Percentiles rank a stretch among this genome's conserved stretches.
These are phyloP conservation scores for Schizosaccharomyces cryophilus DNA, from an alignment of 805 yeast species.

Conservation along the genomic window DNA sequence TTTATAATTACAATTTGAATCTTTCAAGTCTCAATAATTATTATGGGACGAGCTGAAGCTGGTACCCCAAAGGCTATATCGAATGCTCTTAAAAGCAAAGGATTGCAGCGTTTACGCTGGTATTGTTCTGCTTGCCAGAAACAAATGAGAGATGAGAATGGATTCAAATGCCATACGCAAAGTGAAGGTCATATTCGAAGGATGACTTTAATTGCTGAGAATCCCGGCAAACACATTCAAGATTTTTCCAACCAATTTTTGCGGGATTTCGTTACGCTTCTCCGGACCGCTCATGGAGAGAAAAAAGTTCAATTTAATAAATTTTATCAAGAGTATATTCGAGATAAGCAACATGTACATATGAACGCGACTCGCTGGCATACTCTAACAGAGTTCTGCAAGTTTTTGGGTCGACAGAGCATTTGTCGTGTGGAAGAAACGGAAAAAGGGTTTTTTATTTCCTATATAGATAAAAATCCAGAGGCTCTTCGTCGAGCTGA, in stretches of 20 bases:
- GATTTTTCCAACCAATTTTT: conserved; percentile 38
- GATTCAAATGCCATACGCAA: conserved; percentile 69
- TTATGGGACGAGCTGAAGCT: conserved; percentile 33
- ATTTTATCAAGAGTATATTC: conserved; percentile 74
- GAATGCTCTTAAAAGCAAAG: conserved; percentile 55
- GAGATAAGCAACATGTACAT: conserved; percentile 63
- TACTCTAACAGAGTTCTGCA: conserved; percentile 42
- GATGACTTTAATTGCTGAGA: conserved; percentile 23
- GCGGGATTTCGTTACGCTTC: conserved; percentile 34
- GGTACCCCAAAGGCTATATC: conserved; percentile 49
- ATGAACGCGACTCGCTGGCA: conserved; percentile 73
- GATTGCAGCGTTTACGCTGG: conserved; percentile 62
- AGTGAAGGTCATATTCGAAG: conserved; percentile 54
- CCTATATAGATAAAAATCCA: conserved; percentile 32
- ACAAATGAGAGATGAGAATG: conserved; percentile 91
- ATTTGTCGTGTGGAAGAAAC: conserved; percentile 24
- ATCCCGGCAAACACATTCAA: conserved; percentile 22
- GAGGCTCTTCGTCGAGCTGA: conserved; percentile 22
- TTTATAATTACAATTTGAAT: not conserved
- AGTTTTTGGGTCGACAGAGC: conserved; percentile 32
- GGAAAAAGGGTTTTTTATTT: conserved; percentile 20
- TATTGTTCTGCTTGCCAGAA: conserved; percentile 76
- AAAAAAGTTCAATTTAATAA: conserved; percentile 56
- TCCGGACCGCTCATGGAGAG: conserved; percentile 55
- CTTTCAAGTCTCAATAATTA: not conserved